Conservation (phyloP, 305 asterid species). For the Rubia peregrina region DNA sequence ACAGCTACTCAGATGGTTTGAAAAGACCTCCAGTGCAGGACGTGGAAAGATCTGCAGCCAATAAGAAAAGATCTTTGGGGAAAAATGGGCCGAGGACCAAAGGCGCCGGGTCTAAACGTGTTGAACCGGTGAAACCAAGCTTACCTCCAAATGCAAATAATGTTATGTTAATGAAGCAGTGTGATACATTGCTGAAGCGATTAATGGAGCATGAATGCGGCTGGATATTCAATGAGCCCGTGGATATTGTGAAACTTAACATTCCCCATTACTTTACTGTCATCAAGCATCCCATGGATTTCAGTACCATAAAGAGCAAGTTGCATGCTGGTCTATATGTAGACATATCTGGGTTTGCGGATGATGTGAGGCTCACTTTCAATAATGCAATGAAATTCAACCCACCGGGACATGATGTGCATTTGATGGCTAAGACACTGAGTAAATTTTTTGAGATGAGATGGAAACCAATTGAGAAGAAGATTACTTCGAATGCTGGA, state of each 20-base stretch:
- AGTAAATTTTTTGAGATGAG: conserved; percentile 50
- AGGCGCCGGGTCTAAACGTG: conserved; percentile 35
- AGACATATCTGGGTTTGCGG: conserved; percentile 53
- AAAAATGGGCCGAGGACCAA: conserved; percentile 52
- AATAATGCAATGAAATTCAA: conserved; percentile 70
- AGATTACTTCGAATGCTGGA: conserved; percentile 36
- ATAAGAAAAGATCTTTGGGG: conserved; percentile 38
- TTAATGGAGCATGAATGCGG: conserved; percentile 66
- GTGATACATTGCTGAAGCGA: conserved; percentile 44
- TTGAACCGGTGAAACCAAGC: conserved; percentile 35
- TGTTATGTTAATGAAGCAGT: conserved; percentile 42
- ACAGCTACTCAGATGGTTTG: conserved; percentile 33
- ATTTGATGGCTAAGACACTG: conserved; percentile 68
- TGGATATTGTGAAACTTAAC: conserved; percentile 54
- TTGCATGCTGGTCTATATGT: conserved; percentile 46
- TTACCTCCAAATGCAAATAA: conserved; percentile 27
- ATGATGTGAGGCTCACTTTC: conserved; percentile 68
- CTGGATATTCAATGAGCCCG: conserved; percentile 69
- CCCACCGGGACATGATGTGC: conserved; percentile 66
- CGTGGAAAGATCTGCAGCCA: conserved; percentile 24
- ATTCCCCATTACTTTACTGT: conserved; percentile 64
- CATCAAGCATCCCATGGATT: conserved; percentile 70
- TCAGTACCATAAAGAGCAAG: conserved; percentile 58
- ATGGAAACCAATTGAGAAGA: conserved; percentile 50
- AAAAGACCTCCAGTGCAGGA: conserved; percentile 35